Evolutionary conservation across 192 early-diverging fungal species (phyloP), one percentile per base, ranked within the genome.

Genomic region (Rhizoclosmatium sp.): DNA sequence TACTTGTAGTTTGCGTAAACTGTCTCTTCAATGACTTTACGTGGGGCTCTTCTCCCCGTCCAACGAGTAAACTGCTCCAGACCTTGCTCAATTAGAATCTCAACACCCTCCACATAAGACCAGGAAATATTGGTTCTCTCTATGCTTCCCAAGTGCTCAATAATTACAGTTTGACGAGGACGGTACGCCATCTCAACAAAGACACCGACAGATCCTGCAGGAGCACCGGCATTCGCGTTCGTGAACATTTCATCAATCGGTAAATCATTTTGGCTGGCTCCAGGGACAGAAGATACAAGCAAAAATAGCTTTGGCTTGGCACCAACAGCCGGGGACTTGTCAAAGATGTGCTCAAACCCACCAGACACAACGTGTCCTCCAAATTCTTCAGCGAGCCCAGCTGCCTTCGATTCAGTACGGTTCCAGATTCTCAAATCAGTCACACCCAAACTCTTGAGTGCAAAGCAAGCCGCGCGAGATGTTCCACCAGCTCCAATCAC

Each of bases 401-500:
- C 82, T 0, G 95, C 96, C 40, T 94, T 95, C 65, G 84, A 82
- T 1, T 65, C 48, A 0, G 98, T 99, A 49, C 98, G 91, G 89
- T 99, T 99, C 85, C 90, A 98, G 23, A 99, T 74, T 41, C 88
- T 79, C 41, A 95, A 88, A n/a, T 86, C 84, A n/a, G 79, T 79
- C 10, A 93, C 81, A 10, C 93, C 92, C 10, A 87, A 42, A 42
- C 56, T 77, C 68, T 82, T 79, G 23, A 99, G 87, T 1, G 97
- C 94, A 80, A 92, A 96, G 10, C 95, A 86, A 7, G 94, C 98
- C 0, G 98, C 98, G 14, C 97, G 88, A 2, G 95, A 89, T 0
- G 98, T 99, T 4, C 98, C 98, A 59, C 98, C 98, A 3, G 93
- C 96, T 31, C 98, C 98, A 80, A 99, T 87, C 0, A 99, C 93